Base-by-base conservation (phyloP, 257 asterid species). In the Linaria vulgaris region DNA sequence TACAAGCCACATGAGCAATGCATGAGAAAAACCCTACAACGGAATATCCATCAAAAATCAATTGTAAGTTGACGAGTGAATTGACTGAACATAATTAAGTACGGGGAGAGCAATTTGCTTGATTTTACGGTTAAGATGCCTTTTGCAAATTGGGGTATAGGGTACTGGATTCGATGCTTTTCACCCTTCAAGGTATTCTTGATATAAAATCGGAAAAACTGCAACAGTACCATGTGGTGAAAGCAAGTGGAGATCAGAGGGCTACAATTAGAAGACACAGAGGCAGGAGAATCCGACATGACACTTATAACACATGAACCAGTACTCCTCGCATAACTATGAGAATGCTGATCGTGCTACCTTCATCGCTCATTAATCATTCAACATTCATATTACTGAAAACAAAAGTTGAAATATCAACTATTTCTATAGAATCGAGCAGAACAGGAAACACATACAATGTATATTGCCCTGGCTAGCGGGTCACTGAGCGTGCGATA, bases 401-500 rank as follows among this genome's bases (percentile, higher is more conserved):
- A 59, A 22, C 38, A 14, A 69, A 74, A 66, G 77, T 45, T 43
- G 44, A 64, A 37, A 60, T 39, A 21, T 15, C 63, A 6, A 27
- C 45, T 48, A 21, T 14, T 47, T 49, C 22, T 6, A 49, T 30
- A 37, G 38, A 62, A 67, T 8, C 37, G 20, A 55, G 20, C 1
- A 10, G 47, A 69, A 54, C 37, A 69, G 9, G 72, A 59, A n/a
- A n/a, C n/a, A 73, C 87, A 25, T 92, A 92, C 97, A 57, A 87
- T 74, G 69, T 94, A 94, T 72, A 73, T 79, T 47, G 96, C 96
- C 77, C 99, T 83, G 38, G 78, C 74, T 76, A 94, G 70, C 3
- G 94, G 95, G 54, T 90, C 87, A 38, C 84, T 69, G 41, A 92
- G 87, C 0, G 97, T 89, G 58, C 90, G 90, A 72, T 87, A 89